A percentile compares a stretch with the other conserved stretches of the same genome.
Evolutionary conservation across 148 eudicot genomes (phyloP).

Genomic region (Persicaria tinctoria): DNA sequence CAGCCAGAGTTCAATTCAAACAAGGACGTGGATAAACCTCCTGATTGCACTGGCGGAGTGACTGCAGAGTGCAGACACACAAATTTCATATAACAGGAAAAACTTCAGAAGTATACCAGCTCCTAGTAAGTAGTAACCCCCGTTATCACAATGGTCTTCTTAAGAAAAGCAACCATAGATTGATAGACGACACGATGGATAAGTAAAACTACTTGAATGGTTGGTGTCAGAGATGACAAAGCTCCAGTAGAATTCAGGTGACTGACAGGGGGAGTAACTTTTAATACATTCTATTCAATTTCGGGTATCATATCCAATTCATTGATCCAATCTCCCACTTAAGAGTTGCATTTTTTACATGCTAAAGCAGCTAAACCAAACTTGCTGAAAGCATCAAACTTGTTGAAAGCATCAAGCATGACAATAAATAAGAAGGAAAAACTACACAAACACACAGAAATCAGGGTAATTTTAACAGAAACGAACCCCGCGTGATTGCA

Average conservation of each 20-base stretch:
- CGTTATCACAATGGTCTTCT: background rate
- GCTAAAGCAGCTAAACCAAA: too few relatives aligned
- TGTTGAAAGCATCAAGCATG: background rate
- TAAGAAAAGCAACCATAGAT: background rate
- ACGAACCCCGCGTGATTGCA: background rate
- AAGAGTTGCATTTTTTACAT: too few relatives aligned
- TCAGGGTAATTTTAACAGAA: background rate
- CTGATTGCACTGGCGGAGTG: background rate
- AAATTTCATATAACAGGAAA: background rate
- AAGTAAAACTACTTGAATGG: background rate
- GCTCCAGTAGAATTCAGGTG: background rate
- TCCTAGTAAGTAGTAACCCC: constrained; percentile 4
- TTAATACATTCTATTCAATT: background rate
- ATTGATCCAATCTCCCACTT: background rate
- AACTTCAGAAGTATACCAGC: constrained; percentile 3
- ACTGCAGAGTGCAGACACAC: background rate
- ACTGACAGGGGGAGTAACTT: background rate
- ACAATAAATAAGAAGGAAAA: background rate
- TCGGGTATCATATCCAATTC: background rate
- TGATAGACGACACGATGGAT: background rate
- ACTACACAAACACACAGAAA: background rate
- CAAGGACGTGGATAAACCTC: background rate
- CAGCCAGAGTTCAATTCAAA: background rate
- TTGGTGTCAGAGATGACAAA: too few relatives aligned
- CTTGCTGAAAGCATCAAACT: background rate